A percentile compares a stretch with the other conserved stretches of the same genome.
phyloP scores from a whole-genome alignment of 257 asterid species.

The Lithospermum erythrorhizon region DNA sequence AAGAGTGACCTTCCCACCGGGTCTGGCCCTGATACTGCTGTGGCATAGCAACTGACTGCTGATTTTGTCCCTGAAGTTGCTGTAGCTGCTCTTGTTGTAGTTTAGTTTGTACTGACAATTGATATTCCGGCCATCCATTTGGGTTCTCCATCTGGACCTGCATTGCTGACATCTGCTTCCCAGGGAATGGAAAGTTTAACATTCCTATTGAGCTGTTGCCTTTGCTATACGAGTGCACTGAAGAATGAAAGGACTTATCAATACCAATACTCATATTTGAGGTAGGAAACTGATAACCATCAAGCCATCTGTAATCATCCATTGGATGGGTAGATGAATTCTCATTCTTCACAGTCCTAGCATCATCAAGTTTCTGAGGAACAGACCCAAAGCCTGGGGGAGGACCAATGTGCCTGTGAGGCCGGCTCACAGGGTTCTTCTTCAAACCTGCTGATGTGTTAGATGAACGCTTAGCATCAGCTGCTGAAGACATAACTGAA shows the following conservation, averaged over 20 bases:
- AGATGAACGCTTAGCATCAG: conserved; percentile 27
- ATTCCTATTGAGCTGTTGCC: conserved; percentile 30
- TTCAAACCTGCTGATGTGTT: conserved; percentile 35
- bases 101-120: conserved; percentile 31
- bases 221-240: conserved; percentile 25
- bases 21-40: conserved; percentile 74
- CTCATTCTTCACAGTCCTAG: conserved; percentile 25
- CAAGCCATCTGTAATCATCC: conserved; percentile 78
- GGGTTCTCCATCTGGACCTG: conserved; percentile 37
- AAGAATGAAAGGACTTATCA: conserved; percentile 31
- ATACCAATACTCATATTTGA: conserved; percentile 35
- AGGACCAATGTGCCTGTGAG: conserved; percentile 64
- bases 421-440: conserved; percentile 67
- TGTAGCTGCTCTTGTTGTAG: conserved; percentile 39
- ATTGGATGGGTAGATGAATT: conserved; percentile 23
- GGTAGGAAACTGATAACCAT: conserved; percentile 55
- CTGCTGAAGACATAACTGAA: conserved; percentile 27
- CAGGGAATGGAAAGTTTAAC: conserved; percentile 54
- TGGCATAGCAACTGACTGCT: conserved; percentile 33
- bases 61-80: conserved; percentile 37
- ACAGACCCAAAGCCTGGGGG: conserved; percentile 78
- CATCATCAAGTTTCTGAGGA: conserved; percentile 40
- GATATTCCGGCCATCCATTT: conserved; percentile 36
- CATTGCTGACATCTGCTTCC: conserved; percentile 43
- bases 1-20: conserved; percentile 46